Base-by-base conservation (phyloP, 768 basidiomycete species). In the Lyophyllum decastes region DNA sequence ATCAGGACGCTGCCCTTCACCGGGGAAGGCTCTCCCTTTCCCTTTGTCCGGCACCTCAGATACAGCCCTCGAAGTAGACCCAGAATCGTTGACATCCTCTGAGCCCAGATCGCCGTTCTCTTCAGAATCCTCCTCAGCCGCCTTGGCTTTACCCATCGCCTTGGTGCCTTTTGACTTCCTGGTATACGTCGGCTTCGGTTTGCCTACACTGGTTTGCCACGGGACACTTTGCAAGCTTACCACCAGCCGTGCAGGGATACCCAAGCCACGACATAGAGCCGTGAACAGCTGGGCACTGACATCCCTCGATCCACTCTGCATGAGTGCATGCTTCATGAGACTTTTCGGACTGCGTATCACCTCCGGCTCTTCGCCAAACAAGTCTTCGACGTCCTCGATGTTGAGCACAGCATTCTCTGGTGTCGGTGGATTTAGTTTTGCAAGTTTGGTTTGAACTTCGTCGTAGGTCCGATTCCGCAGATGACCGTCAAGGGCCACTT, bases 141-240 rank as follows among this genome's bases (percentile, higher is more conserved):
- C 67, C 61, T 75, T 75, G 6, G 64, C 68, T 68, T 78, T 75
- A 30, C 72, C 71, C 64, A 80, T 70, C 55, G 68, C 67, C 65
- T 75, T 57, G 55, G 61, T 67, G 65, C 58, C 65, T 62, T 72
- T 75, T 52, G 68, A 66, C 69, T 79, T 84, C 57, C 66, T 76
- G 17, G 64, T 57, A 49, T 74, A 70, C 27, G 66, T 70, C 4
- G 78, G 69, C 59, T 82, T 86, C 14, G 83, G 75, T 65, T 85
- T 87, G 4, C 85, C 85, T 16, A 84, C 77, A 27, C 77, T 73
- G 19, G 85, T 83, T 69, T 94, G 83, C 95, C 95, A 98, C 10
- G 94, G 93, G 10, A 98, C 86, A 52, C 92, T 87, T 72, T 98
- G 96, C 44, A 99, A 72, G 66, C 93, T 96, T 61, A 89, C 88